These are phyloP conservation scores for Immersiporthe knoxdaviesiana DNA, from an alignment of 2,329 filamentous ascomycete genomes.

Conservation along the genomic window DNA sequence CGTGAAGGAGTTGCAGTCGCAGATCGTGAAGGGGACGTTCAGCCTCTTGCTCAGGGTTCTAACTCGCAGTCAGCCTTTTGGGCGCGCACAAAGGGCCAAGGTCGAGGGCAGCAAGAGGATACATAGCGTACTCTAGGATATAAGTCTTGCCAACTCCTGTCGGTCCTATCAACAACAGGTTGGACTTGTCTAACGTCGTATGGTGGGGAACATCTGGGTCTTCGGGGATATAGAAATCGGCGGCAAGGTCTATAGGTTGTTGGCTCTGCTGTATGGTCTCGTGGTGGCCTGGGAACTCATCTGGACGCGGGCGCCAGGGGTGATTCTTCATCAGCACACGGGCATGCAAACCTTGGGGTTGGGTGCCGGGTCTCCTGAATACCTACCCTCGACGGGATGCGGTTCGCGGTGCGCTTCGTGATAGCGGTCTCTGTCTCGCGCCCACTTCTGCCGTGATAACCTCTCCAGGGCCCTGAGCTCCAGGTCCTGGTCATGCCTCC, in stretches of 20 bases:
- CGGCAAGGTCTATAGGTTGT: constrained; percentile 34
- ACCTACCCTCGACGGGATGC: constrained; percentile 79
- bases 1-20: constrained; percentile 93
- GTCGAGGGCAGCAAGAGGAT: not conserved
- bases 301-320: constrained; percentile 42
- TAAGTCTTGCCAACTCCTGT: constrained; percentile 97
- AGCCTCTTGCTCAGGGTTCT: constrained; percentile 90
- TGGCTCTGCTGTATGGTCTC: constrained; percentile 50
- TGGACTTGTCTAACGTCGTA: constrained; percentile 92
- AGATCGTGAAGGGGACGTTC: constrained; percentile 95
- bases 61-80: constrained; percentile 8
- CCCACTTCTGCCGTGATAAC: constrained; percentile 69
- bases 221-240: constrained; percentile 54
- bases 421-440: constrained; percentile 63
- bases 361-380: constrained; percentile 21
- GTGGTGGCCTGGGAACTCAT: constrained; percentile 58
- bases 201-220: constrained; percentile 48
- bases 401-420: constrained; percentile 59
- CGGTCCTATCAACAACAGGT: constrained; percentile 86
- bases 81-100: not conserved
- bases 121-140: constrained; percentile 68
- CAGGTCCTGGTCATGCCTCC: constrained; percentile 75
- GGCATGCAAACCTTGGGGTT: constrained; percentile 34
- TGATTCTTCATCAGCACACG: constrained; percentile 42
- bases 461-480: constrained; percentile 64